Conservation (phyloP, 2,329 filamentous ascomycete species). For the Aspergillus sojae region DNA sequence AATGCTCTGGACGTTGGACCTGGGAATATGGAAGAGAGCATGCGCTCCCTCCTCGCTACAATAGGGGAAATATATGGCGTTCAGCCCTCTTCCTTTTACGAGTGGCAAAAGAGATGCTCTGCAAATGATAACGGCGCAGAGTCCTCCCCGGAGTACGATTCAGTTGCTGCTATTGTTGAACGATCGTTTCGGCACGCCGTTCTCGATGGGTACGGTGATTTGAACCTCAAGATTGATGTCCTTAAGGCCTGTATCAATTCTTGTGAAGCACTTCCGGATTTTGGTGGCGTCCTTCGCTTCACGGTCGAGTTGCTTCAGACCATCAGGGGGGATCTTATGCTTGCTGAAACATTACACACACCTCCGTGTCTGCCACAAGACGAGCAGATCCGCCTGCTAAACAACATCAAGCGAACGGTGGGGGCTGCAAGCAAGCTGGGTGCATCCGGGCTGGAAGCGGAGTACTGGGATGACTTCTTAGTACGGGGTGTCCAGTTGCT, state of each 20-base stretch:
- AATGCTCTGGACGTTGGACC: slow-evolving; percentile 46
- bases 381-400: slow-evolving; percentile 81
- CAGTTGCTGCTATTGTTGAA: slow-evolving; percentile 43
- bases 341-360: slow-evolving; percentile 67
- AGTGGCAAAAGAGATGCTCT: slow-evolving; percentile 34
- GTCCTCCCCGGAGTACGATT: slow-evolving; percentile 34
- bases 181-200: slow-evolving; percentile 49
- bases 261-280: slow-evolving; percentile 90
- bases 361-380: slow-evolving; percentile 73
- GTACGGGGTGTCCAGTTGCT: slow-evolving; percentile 76
- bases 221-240: slow-evolving; percentile 80
- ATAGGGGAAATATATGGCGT: slow-evolving; percentile 46
- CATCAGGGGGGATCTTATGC: slow-evolving; percentile 73
- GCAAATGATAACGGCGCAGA: slow-evolving; percentile 21
- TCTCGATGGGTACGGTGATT: slow-evolving; percentile 69
- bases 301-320: slow-evolving; percentile 82
- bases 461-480: slow-evolving; percentile 97
- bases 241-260: slow-evolving; percentile 89
- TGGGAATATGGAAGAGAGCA: slow-evolving; percentile 46
- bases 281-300: slow-evolving; percentile 83
- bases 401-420: slow-evolving; percentile 83
- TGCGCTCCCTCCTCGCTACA: slow-evolving; percentile 40
- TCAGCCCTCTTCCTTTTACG: slow-evolving; percentile 39
- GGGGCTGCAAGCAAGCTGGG: slow-evolving; percentile 76
- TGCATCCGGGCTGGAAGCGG: slow-evolving; percentile 68